Evolutionary conservation across 495 filamentous ascomycete species (phyloP), one percentile per base, ranked within the genome.

Genomic region (Beverwykella pulmonaria): DNA sequence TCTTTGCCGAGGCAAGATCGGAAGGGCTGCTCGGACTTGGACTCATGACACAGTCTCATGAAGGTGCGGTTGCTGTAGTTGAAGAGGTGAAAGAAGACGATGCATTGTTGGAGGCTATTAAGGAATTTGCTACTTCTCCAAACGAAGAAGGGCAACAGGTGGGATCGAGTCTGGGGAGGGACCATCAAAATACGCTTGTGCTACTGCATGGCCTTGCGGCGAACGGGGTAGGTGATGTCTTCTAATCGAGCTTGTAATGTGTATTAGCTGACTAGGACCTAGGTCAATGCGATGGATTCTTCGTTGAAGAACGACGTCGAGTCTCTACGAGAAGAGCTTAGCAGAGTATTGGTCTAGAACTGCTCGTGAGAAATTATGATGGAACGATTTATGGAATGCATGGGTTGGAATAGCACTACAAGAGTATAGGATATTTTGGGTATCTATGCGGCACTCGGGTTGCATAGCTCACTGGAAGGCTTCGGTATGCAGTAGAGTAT

Each of bases 1-100:
- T 69, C 50, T 72, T 36, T 50, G 70, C 70, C 12, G 65, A 68
- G 8, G 69, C 65, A 10, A 48, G 65, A 36, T 69, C 70, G 19
- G 70, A 72, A 61, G 70, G 61, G 14, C 53, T 69, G 1, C 44
- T 72, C 9, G 70, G 70, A 15, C 66, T 72, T 22, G 70, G 66
- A 32, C 27, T 72, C 15, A 62, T 72, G 61, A 61, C 53, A 32
- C 66, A 67, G 20, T 63, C 57, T 1, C 32, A 55, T 2, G 66
- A 65, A 36, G 70, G 70, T 3, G 66, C 66, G n/a, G 48, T 48
- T 5, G 52, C 47, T 29, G 53, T 72, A 4, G 48, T 69, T 4
- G 48, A 66, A 9, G 61, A 63, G 36, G 4, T 69, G n/a, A 63
- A 72, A 39, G 32, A 12, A 1, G 66, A 69, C 59, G 20, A 20